Percentiles rank a stretch among this genome's conserved stretches.
Evolutionary conservation across 2,329 filamentous ascomycete genomes (phyloP).

Genomic region (Diaporthe eres): DNA sequence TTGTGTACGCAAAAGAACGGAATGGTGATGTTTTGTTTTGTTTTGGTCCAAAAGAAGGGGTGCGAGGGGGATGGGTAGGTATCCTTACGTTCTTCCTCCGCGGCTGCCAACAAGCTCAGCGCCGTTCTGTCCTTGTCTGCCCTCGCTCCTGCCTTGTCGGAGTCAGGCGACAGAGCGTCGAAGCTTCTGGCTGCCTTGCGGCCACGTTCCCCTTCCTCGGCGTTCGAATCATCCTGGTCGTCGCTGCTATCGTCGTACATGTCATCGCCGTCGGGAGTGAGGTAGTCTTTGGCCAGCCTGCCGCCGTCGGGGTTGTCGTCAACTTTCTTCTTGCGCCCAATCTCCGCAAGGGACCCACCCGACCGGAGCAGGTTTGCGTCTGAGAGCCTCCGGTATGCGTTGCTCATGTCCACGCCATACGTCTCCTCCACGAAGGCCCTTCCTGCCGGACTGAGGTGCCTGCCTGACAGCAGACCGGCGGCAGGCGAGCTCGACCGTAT

Average conservation of each 20-base stretch:
- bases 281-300: conserved; percentile 78
- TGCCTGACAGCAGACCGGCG: conserved; percentile 48
- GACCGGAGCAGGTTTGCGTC: conserved; percentile 78
- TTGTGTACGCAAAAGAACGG: conserved; percentile 3
- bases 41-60: neutral
- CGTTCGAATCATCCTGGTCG: conserved; percentile 70
- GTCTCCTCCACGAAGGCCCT: conserved; percentile 69
- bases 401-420: conserved; percentile 73
- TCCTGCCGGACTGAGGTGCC: conserved; percentile 56
- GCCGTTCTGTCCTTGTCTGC: conserved; percentile 56
- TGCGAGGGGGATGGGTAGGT: neutral
- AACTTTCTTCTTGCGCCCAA: conserved; percentile 71
- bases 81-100: conserved; percentile 82
- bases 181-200: conserved; percentile 67
- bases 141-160: conserved; percentile 47
- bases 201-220: conserved; percentile 76
- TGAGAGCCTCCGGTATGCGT: conserved; percentile 78
- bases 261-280: conserved; percentile 76
- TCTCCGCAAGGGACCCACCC: conserved; percentile 72
- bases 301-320: conserved; percentile 60
- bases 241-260: conserved; percentile 77
- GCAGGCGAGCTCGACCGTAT: conserved; percentile 64
- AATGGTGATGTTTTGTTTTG: neutral
- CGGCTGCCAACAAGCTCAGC: conserved; percentile 78
- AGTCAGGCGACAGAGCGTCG: conserved; percentile 56